A percentile compares a stretch with the other conserved stretches of the same genome.
Conservation (phyloP, 2,329 filamentous ascomycete species). For the Epichloe gansuensis region DNA sequence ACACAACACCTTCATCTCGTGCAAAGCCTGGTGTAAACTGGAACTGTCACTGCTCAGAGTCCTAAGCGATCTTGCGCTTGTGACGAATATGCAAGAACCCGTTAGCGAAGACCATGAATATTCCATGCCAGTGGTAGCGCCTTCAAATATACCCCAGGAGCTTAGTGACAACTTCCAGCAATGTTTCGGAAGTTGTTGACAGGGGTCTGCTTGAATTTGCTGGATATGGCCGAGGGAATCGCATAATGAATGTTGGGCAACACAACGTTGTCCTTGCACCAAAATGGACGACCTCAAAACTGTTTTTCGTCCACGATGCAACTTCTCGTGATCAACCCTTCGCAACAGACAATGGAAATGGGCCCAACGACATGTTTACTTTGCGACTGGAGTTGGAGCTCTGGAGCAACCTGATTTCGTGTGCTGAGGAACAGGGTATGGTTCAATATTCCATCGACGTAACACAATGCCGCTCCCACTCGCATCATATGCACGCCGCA, state of each 20-base stretch:
- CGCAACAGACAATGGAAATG: neutral
- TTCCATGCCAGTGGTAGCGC: neutral
- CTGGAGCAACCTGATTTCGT: neutral
- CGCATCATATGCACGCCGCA: neutral
- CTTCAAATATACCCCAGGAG: neutral
- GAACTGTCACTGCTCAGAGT: neutral
- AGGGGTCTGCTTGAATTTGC: neutral
- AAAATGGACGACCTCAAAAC: neutral
- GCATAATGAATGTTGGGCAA: neutral
- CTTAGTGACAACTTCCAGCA: neutral
- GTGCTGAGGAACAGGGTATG: neutral
- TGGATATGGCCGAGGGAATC: neutral
- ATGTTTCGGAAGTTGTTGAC: neutral
- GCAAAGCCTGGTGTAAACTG: neutral
- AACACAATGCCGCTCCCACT: neutral
- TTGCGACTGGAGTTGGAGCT: too few relatives aligned
- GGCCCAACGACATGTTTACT: neutral
- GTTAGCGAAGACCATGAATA: neutral
- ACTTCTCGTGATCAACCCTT: too few relatives aligned
- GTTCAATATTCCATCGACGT: neutral
- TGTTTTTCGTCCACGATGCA: too few relatives aligned
- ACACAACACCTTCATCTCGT: too few relatives aligned
- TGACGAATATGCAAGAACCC: neutral
- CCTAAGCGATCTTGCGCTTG: constrained; percentile 1
- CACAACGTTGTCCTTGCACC: neutral